Base-by-base conservation (phyloP, 148 eudicot species). In the Silene latifolia region DNA sequence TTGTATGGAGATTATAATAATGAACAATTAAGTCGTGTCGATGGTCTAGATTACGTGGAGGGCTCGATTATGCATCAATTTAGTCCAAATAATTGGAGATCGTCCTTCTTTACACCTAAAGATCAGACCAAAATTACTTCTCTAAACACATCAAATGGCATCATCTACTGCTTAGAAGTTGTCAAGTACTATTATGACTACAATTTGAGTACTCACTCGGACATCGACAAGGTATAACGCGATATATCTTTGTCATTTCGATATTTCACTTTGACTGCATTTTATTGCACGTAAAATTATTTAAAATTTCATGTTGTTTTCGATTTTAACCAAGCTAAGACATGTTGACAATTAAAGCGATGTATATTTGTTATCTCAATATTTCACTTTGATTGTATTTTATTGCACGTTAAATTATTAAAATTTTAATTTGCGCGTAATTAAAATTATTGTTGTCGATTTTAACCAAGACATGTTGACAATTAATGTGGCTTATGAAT, bases 41-140 rank as follows among this genome's bases (percentile, higher is more conserved):
- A 74, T n/a, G 96, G 88, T 14, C 47, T 88, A 15, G 80, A 91
- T 82, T 91, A 89, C 72, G 84, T 94, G 4, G 98, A 94, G 77
- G 98, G 98, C 1, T 86, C 90, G 51, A 80, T 89, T 12, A 69
- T 87, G 84, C 69, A 83, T 7, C 84, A 86, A 69, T 56, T 24
- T 12, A 80, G 82, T 79, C 82, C 87, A 1, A 94, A 91, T 61
- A 94, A 91, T 69, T 94, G 96, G 98, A 90, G 97, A 64, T 94
- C 97, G 24, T 91, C 97, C 5, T 94, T 88, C 73, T 91, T 88
- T 78, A 80, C 96, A 13, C 64, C 79, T 0, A 69, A 78, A 3
- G 85, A 90, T 83, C 90, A 83, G 11, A 62, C 79, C 4, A 83
- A 73, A 69, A 86, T 95, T 18, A 27, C 69, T 21, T 86, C 96